Conservation (phyloP, 1,284 basidiomycete species). For the Cutaneotrichosporon sp. region DNA sequence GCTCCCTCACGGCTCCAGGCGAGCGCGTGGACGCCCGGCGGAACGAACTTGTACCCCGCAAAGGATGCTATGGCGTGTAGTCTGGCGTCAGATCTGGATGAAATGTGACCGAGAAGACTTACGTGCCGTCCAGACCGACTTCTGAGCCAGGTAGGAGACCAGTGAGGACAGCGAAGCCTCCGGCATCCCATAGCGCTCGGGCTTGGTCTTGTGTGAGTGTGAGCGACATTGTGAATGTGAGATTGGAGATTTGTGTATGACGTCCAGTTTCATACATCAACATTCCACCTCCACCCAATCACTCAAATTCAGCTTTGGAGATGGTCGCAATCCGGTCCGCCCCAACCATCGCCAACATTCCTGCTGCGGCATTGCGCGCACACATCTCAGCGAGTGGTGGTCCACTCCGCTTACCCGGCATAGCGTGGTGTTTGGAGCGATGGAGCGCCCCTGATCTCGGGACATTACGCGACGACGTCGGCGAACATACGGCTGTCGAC, state of each 20-base stretch:
- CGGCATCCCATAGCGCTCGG: slow-evolving; percentile 47
- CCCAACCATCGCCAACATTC: not conserved
- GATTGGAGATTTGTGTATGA: not conserved
- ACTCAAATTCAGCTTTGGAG: not conserved
- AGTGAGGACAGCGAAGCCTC: slow-evolving; percentile 48
- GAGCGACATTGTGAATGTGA: slow-evolving; percentile 21
- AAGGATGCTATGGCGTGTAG: slow-evolving; percentile 40
- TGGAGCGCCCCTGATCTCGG: slow-evolving; percentile 9
- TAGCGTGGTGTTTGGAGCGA: slow-evolving; percentile 42
- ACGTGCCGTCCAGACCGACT: slow-evolving; percentile 51
- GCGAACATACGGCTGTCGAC: slow-evolving; percentile 39
- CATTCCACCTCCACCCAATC: not conserved
- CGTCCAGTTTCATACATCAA: not conserved
- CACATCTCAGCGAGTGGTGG: slow-evolving; percentile 27
- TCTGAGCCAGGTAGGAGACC: slow-evolving; percentile 47
- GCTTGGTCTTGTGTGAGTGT: slow-evolving; percentile 47
- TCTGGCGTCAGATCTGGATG: slow-evolving; percentile 24
- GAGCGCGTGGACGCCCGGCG: slow-evolving; percentile 50
- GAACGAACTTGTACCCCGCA: slow-evolving; percentile 50
- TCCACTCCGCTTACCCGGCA: slow-evolving; percentile 29
- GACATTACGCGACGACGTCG: slow-evolving; percentile 18
- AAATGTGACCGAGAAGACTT: slow-evolving; percentile 10
- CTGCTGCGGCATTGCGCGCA: slow-evolving; percentile 24
- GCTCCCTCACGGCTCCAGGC: slow-evolving; percentile 30
- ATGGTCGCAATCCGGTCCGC: not conserved